These are phyloP conservation scores for Chlamydomonas reinhardtii DNA, from an alignment of 163 green algal genomes.

Conservation along the genomic window DNA sequence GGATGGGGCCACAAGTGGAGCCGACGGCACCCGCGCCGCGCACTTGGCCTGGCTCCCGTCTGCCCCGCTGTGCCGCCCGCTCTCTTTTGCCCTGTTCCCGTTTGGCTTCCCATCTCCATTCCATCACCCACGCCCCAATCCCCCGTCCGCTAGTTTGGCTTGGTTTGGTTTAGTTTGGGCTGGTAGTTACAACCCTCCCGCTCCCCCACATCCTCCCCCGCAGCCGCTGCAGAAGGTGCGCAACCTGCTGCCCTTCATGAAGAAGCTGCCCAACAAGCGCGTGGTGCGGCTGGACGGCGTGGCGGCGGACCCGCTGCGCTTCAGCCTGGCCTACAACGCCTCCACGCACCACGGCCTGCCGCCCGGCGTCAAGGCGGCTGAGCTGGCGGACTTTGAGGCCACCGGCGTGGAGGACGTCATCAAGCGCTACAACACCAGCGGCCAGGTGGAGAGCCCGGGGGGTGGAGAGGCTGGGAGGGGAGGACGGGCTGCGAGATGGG, in stretches of 20 bases:
- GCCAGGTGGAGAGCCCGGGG: constrained; percentile 33
- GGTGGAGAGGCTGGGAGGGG: not conserved
- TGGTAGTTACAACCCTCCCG: not conserved
- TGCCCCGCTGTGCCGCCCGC: too few species aligned
- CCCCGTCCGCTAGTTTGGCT: too few species aligned
- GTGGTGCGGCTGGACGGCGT: constrained; percentile 62
- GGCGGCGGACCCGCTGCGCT: constrained; percentile 74
- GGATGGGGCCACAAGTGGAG: too few species aligned
- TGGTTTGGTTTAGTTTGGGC: too few species aligned
- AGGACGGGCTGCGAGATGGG: too few species aligned
- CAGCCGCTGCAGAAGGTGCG: constrained; percentile 47
- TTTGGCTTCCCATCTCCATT: too few species aligned
- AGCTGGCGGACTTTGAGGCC: constrained; percentile 48
- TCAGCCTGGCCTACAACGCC: constrained; percentile 79
- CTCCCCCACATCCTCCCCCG: not conserved
- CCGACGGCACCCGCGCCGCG: too few species aligned
- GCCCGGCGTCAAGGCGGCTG: constrained; percentile 34
- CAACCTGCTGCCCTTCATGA: constrained; percentile 77
- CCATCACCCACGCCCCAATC: too few species aligned
- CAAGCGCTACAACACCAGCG: constrained; percentile 65
- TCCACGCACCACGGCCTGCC: constrained; percentile 64
- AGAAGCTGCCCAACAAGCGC: constrained; percentile 88
- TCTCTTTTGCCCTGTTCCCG: too few species aligned
- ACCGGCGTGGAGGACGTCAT: constrained; percentile 37
- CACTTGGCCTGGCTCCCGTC: too few species aligned